Base-by-base conservation (phyloP, 176 grass and related monocot genomes). In the Otatea glauca region DNA sequence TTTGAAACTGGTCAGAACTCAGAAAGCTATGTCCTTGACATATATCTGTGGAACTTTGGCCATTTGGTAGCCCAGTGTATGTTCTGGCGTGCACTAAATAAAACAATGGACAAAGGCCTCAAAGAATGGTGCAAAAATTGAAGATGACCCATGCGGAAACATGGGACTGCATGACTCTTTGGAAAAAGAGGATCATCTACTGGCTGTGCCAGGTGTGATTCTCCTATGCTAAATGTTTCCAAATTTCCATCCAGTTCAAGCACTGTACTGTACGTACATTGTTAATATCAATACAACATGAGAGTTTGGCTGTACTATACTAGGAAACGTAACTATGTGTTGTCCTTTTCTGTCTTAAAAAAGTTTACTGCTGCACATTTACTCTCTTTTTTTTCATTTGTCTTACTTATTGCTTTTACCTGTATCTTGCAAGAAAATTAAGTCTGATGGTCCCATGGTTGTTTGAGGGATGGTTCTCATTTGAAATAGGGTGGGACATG, bases 171-270 rank as follows among this genome's bases (percentile, higher is more conserved):
- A 90, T 17, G 82, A 85, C 93, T 88, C 79, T 83, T 92, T 88
- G 81, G 91, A 80, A 82, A 74, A 84, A 41, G 80, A 86, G 18
- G 83, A 89, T 89, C 84, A 88, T 62, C 73, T 87, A 55, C 61
- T 98, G 29, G 91, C 86, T 34, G 65, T 98, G 63, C 96, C 93
- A 72, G 93, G 93, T 88, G 83, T 94, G 35, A 78, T 98, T 76
- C 93, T 98, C 24, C 68, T 98, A 24, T 98, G 93, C 14, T 81
- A 20, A 76, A 54, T 13, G 1, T 61, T 47, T 54, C n/a, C 1
- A 47, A 83, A 51, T 4, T 43, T 79, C 21, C 6, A 21, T 69
- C 50, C 51, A 24, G 29, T 29, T 81, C 32, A 39, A 20, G 66
- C n/a, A 47, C 7, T 50, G 4, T 47, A 37, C 47, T 50, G n/a